phyloP scores from a whole-genome alignment of 2,329 filamentous ascomycete species.

The Epichloe brachyelytri region DNA sequence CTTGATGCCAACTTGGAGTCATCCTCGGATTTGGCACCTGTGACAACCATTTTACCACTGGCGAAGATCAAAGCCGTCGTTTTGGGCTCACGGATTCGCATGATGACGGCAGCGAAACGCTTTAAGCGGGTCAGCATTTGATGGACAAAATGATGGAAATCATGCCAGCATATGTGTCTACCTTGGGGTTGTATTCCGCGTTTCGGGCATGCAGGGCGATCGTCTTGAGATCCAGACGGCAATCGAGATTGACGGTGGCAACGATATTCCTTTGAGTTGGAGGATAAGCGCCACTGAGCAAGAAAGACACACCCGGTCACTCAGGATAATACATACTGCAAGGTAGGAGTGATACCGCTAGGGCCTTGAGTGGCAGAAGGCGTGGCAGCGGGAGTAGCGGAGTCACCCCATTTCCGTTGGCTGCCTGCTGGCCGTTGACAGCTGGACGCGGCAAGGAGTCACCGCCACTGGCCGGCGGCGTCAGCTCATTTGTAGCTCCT shows the following conservation, averaged over 20 bases:
- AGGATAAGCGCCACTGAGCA: slow-evolving; percentile 40
- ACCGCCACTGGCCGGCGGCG: slow-evolving; percentile 62
- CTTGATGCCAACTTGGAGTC: slow-evolving; percentile 92
- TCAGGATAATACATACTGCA: slow-evolving; percentile 73
- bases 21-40: slow-evolving; percentile 94
- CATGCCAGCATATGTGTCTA: slow-evolving; percentile 30
- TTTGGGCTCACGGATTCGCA: slow-evolving; percentile 98
- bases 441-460: slow-evolving; percentile 29
- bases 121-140: slow-evolving; percentile 24
- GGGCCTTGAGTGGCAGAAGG: slow-evolving; percentile 71
- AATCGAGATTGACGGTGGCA: slow-evolving; percentile 95
- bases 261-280: slow-evolving; percentile 76
- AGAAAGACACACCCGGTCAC: slow-evolving; percentile 13
- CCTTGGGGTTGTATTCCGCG: slow-evolving; percentile 97
- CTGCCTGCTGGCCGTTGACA: slow-evolving; percentile 40
- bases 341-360: slow-evolving; percentile 80
- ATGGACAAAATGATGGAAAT: slow-evolving; percentile 4
- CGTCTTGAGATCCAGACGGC: slow-evolving; percentile 94
- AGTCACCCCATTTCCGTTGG: slow-evolving; percentile 66
- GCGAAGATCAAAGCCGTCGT: slow-evolving; percentile 97
- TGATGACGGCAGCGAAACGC: slow-evolving; percentile 98
- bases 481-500: slow-evolving; percentile 68
- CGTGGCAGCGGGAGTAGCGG: slow-evolving; percentile 82
- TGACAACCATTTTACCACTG: slow-evolving; percentile 98
- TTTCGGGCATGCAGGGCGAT: slow-evolving; percentile 97